Evolutionary conservation across 768 basidiomycete species (phyloP), one percentile per base, ranked within the genome.

Genomic region (Boletus speciosus): DNA sequence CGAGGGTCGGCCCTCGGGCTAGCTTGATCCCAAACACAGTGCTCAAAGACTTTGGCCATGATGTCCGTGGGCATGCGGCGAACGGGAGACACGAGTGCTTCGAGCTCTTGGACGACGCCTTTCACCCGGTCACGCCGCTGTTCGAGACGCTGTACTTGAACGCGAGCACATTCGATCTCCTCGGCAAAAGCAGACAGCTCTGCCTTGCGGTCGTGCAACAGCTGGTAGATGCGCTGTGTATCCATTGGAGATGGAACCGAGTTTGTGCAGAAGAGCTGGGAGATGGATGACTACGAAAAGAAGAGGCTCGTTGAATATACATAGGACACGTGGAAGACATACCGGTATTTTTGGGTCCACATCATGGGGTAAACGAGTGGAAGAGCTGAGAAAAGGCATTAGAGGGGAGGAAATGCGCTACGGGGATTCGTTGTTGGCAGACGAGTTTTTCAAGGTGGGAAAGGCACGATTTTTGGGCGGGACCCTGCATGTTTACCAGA

Each of bases 1-100:
- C 23, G 38, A 9, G 67, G 55, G 48, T 60, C 57, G 11, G 50
- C 47, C 31, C 15, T 58, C 4, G 50, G 59, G 14, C 9, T 39
- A 15, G 38, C 43, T 10, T 60, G 46, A 27, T 61, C 65, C 8
- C 10, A 51, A 7, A 61, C 27, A 27, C 56, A 71, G 25, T 59
- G 58, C 34, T 67, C 65, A 39, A 69, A 69, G 29, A 69, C 15
- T 8, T 51, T 66, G 15, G 54, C 51, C 54, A 69, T 68, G 56
- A 71, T 58, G 51, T 69, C 68, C 11, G 58, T 67, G 46, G 68
- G 68, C 57, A 71, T 59, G 49, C 68, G 69, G 32, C 70, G 69
- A 6, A 67, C 51, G 49, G 67, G 69, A 10, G 67, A 67, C 14
- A 61, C 11, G 23, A 69, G 62, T 0, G 69, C 67, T 27, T 67